These are phyloP conservation scores for Sporisorium iseilematis-ciliati DNA, from an alignment of 1,284 basidiomycete genomes.

Conservation along the genomic window DNA sequence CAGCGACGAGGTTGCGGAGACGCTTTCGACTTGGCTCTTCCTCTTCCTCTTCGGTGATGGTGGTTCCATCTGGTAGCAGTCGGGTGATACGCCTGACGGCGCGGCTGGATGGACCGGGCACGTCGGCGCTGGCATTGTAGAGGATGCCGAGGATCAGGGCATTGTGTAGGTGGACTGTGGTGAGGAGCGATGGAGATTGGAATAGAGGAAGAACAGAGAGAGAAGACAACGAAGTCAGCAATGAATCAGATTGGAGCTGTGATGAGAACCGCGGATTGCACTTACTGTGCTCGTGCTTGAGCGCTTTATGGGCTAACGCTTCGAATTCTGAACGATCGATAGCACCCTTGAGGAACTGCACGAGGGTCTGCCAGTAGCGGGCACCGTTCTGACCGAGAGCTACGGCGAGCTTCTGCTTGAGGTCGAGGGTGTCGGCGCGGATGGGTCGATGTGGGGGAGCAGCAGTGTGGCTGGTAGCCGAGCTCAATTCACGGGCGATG, in stretches of 20 bases:
- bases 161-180: constrained; percentile 71
- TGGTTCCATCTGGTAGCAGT: constrained; percentile 43
- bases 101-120: constrained; percentile 58
- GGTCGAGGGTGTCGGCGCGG: constrained; percentile 62
- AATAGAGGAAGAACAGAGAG: not conserved
- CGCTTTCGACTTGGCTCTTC: constrained; percentile 65
- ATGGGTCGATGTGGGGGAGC: constrained; percentile 45
- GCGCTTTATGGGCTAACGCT: constrained; percentile 53
- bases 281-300: constrained; percentile 64
- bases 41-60: constrained; percentile 51
- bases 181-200: not conserved
- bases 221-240: not conserved
- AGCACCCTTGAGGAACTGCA: constrained; percentile 69
- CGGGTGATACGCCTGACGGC: constrained; percentile 43
- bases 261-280: not conserved
- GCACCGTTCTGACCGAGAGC: constrained; percentile 63
- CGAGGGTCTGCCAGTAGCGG: constrained; percentile 70
- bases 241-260: not conserved
- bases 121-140: constrained; percentile 69
- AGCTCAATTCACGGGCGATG: constrained; percentile 42
- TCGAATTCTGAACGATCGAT: constrained; percentile 70
- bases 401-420: constrained; percentile 62
- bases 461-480: constrained; percentile 32
- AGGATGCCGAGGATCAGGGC: constrained; percentile 71
- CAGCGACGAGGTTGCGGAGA: constrained; percentile 61